A percentile compares a stretch with the other conserved stretches of the same genome.
Conservation (phyloP, 1,284 basidiomycete species). For the Coniferiporia weirii region DNA sequence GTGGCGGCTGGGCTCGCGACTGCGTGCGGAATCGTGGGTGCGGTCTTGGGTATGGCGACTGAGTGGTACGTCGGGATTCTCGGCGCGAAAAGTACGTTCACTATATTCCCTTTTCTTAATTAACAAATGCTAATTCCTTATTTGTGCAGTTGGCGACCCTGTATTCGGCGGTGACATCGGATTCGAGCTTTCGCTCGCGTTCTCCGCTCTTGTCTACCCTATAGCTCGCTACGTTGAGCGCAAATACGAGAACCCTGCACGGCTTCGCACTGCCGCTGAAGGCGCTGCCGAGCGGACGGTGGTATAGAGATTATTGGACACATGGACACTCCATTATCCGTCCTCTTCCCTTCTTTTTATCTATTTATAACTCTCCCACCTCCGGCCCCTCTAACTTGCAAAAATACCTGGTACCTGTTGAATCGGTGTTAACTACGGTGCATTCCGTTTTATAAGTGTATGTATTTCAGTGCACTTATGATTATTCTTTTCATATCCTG, state of each 20-base stretch:
- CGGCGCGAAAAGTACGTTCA: conserved; percentile 19
- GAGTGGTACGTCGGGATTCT: conserved; percentile 29
- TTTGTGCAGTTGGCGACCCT: conserved; percentile 21
- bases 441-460: too few species aligned
- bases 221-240: conserved; percentile 28
- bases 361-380: too few species aligned
- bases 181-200: conserved; percentile 29
- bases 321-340: too few species aligned
- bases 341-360: too few species aligned
- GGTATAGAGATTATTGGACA: too few species aligned
- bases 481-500: too few species aligned
- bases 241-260: conserved; percentile 18
- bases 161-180: conserved; percentile 27
- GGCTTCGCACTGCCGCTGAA: conserved; percentile 1
- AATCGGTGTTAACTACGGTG: too few species aligned
- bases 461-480: too few species aligned
- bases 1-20: conserved; percentile 27
- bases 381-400: too few species aligned
- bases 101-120: not conserved
- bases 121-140: not conserved
- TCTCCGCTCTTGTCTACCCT: conserved; percentile 29
- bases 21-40: conserved; percentile 27
- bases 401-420: too few species aligned
- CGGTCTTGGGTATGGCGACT: conserved; percentile 29
- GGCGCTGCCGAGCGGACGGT: too few species aligned